These are phyloP conservation scores for Candida boidinii DNA, from an alignment of 805 yeast genomes.

Conservation along the genomic window DNA sequence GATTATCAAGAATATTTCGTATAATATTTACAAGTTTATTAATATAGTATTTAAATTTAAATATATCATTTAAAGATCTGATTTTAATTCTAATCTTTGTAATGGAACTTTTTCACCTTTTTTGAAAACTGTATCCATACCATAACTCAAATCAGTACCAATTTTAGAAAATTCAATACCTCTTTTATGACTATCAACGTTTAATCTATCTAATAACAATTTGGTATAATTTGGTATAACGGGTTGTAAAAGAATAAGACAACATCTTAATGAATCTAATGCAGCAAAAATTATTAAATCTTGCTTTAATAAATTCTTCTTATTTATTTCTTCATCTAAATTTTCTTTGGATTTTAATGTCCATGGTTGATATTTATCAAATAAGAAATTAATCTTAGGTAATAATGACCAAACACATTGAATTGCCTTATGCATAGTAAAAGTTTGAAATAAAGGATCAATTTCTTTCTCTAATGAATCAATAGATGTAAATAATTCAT, in stretches of 20 bases:
- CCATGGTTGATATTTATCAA: conserved; percentile 80
- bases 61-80: too few relatives aligned
- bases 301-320: conserved; percentile 19
- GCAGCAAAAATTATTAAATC: conserved; percentile 55
- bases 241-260: conserved; percentile 61
- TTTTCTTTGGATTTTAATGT: conserved; percentile 24
- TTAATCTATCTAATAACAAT: conserved; percentile 52
- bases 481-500: conserved; percentile 23
- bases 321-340: conserved; percentile 3
- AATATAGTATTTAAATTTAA: neutral
- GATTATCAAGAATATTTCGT: neutral
- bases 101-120: conserved; percentile 26
- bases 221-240: conserved; percentile 61
- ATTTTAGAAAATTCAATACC: conserved; percentile 33
- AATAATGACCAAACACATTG: conserved; percentile 51
- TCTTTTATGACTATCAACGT: conserved; percentile 38
- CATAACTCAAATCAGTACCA: conserved; percentile 58
- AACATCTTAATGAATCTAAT: conserved; percentile 62
- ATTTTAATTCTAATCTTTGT: conserved; percentile 13
- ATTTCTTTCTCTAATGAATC: conserved; percentile 29
- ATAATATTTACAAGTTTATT: conserved; percentile 1
- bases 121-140: conserved; percentile 30
- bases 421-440: conserved; percentile 49
- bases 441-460: conserved; percentile 32
- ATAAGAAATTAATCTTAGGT: conserved; percentile 52